Conservation (phyloP, 75 land plant genomes). For the Pinus albicaulis region DNA sequence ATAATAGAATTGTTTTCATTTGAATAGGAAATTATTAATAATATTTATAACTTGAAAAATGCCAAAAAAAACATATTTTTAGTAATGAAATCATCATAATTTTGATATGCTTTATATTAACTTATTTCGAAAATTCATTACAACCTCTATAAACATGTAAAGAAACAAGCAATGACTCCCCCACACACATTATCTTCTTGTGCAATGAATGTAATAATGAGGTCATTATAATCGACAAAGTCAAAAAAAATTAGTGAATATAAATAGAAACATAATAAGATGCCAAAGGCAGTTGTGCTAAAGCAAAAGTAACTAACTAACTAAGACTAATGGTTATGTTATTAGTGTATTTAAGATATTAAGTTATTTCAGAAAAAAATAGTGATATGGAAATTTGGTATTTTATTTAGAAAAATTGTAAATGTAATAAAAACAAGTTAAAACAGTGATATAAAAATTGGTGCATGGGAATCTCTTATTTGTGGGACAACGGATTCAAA, state of each 20-base stretch:
- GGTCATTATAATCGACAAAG: slow-evolving; percentile 88
- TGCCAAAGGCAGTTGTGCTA: neutral
- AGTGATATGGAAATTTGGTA: neutral
- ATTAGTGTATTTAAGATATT: too few relatives aligned
- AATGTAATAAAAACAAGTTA: neutral
- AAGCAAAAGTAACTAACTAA: neutral
- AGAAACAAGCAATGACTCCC: slow-evolving; percentile 71
- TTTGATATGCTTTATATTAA: too few relatives aligned
- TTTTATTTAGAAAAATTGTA: neutral
- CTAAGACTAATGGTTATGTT: neutral
- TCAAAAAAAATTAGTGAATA: neutral
- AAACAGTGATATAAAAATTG: too few relatives aligned
- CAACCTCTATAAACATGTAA: slow-evolving; percentile 64
- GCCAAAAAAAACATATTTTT: too few relatives aligned
- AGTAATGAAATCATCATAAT: too few relatives aligned
- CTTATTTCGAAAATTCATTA: slow-evolving; percentile 93
- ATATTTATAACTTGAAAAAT: too few relatives aligned
- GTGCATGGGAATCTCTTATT: too few relatives aligned
- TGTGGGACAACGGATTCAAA: too few relatives aligned
- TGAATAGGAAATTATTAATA: too few relatives aligned
- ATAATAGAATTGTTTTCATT: too few relatives aligned
- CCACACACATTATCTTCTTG: slow-evolving; percentile 91
- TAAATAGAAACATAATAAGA: neutral
- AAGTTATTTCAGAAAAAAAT: neutral
- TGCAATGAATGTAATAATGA: slow-evolving; percentile 90